Evolutionary conservation across 352 stramenopile genomes (phyloP), one percentile per base, ranked within the genome.

Genomic region (Thalassiosira mediterranea): DNA sequence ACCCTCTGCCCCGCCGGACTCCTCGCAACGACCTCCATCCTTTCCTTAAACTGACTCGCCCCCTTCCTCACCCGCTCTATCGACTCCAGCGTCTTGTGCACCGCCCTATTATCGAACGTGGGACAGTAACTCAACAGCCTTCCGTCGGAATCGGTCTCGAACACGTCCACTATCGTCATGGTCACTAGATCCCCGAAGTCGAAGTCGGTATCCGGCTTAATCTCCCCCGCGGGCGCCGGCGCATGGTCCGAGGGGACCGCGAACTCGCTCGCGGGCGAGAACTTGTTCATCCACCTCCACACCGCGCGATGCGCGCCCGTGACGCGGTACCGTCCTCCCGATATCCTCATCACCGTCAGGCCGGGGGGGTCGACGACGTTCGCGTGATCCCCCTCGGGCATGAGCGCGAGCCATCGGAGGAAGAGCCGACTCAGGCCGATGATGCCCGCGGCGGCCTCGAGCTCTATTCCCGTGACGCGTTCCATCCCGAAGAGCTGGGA

Each of bases 131-230:
- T 89, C 29, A 92, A 64, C 28, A 92, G 59, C 56, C 82, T 85
- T 5, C 86, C 86, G 65, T 91, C 76, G 44, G 73, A 78, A 52
- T 92, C 86, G n/a, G 83, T 92, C 63, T 92, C 83, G 76, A 92
- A 92, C n/a, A 92, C 86, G 73, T 92, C 86, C n/a, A 92, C 79
- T 19, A 92, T 92, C 8, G 86, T 92, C 65, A 92, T 81, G 23
- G 78, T 84, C 0, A 90, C 86, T 17, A 92, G 63, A 69, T 92
- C 86, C 37, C 84, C 86, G 37, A 90, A 74, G 54, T 90, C 80
- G 38, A 89, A 77, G 49, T 79, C 69, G 13, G 64, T 63, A 46
- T 79, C 46, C 1, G 32, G 51, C 3, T 40, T 0, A 34, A 42
- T 48, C 17, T 73, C 70, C 7, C 34, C 31, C 29, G 72, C 52